These are phyloP conservation scores for Ramularia collo-cygni DNA, from an alignment of 2,329 filamentous ascomycete species.

Conservation along the genomic window DNA sequence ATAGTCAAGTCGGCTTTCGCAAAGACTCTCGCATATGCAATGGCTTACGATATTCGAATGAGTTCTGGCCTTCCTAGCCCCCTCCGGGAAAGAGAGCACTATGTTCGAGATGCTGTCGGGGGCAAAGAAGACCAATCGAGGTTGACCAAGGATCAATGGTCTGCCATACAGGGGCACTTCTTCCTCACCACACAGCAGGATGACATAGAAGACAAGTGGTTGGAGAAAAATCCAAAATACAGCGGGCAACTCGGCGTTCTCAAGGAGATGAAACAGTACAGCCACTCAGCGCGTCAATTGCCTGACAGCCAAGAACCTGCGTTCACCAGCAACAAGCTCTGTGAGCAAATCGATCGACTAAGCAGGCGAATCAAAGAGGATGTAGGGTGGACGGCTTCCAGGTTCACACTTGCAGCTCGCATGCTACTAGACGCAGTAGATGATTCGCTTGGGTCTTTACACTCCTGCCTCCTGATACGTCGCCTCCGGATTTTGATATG, in stretches of 20 bases:
- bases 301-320: conserved; percentile 79
- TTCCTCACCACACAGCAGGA: conserved; percentile 67
- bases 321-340: conserved; percentile 71
- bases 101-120: conserved; percentile 64
- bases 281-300: conserved; percentile 58
- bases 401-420: conserved; percentile 46
- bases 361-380: conserved; percentile 65
- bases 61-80: background rate
- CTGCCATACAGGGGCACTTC: conserved; percentile 68
- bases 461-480: conserved; percentile 78
- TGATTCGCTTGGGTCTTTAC: conserved; percentile 74
- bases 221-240: conserved; percentile 38
- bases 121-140: conserved; percentile 53
- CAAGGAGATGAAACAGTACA: conserved; percentile 60
- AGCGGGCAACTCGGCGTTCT: conserved; percentile 57
- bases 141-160: conserved; percentile 62
- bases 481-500: conserved; percentile 78
- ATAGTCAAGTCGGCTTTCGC: conserved; percentile 65
- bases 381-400: conserved; percentile 34
- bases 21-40: conserved; percentile 74
- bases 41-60: conserved; percentile 62
- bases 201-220: conserved; percentile 60
- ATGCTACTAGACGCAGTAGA: conserved; percentile 75
- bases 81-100: conserved; percentile 29
- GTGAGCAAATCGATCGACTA: conserved; percentile 69